Evolutionary conservation across 305 asterid genomes (phyloP).

Genomic region (Petunia hybrid): DNA sequence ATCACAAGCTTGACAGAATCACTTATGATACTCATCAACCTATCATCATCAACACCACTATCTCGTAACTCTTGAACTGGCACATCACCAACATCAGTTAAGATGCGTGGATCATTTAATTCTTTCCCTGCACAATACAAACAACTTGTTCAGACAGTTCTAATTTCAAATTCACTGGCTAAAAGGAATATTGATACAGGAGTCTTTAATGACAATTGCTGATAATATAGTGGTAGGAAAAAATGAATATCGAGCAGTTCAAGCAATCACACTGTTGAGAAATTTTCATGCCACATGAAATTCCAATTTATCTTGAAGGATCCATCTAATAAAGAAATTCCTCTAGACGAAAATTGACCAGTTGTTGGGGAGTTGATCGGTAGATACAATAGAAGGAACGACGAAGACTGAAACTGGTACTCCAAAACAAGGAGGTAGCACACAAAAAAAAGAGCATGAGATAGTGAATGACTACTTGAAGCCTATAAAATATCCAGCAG

Average conservation of each 20-base stretch:
- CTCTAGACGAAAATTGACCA: background rate
- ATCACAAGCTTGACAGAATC: slow-evolving; percentile 95
- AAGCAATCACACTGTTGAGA: background rate
- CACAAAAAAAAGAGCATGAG: too few species aligned
- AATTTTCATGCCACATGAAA: too few species aligned
- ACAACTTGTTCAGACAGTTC: slow-evolving; percentile 27
- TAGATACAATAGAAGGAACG: too few species aligned
- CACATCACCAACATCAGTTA: slow-evolving; percentile 96
- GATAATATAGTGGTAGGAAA: background rate
- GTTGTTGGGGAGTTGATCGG: too few species aligned
- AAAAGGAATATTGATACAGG: background rate
- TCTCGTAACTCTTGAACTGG: slow-evolving; percentile 98
- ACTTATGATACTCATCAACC: slow-evolving; percentile 79
- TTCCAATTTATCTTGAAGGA: background rate
- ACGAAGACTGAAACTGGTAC: too few species aligned
- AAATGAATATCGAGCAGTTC: background rate
- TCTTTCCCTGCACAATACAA: slow-evolving; percentile 70
- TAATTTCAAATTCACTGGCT: background rate
- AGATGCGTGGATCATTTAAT: slow-evolving; percentile 79
- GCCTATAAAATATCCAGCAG: too few species aligned
- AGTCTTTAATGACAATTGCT: background rate
- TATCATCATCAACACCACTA: slow-evolving; percentile 90
- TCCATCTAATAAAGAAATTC: background rate
- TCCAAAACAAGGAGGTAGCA: too few species aligned
- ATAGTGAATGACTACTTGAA: too few species aligned